Evolutionary conservation across 1,139 yeast genomes (phyloP).

Genomic region (Candida albicans): DNA sequence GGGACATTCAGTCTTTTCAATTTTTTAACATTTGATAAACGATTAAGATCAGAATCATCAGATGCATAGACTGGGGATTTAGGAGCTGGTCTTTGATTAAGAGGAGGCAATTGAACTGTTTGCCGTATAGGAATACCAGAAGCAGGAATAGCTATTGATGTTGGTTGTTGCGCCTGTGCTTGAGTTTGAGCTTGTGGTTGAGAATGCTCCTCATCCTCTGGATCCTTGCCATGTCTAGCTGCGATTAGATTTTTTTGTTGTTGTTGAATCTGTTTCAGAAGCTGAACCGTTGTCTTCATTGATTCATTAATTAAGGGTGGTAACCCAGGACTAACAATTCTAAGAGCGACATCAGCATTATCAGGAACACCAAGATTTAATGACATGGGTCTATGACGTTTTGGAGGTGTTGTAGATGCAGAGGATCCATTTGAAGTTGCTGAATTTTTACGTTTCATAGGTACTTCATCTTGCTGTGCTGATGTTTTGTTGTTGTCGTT

Average conservation of each 20-base stretch:
- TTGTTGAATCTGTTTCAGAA: conserved; percentile 47
- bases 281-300: conserved; percentile 47
- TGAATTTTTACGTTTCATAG: background rate
- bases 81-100: background rate
- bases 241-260: conserved; percentile 52
- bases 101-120: conserved; percentile 2
- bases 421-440: conserved; percentile 1
- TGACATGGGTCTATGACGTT: conserved; percentile 27
- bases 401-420: conserved; percentile 3
- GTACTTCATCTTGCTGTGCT: background rate
- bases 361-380: conserved; percentile 11
- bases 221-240: conserved; percentile 24
- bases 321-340: conserved; percentile 50
- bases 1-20: conserved; percentile 48
- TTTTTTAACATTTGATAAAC: conserved; percentile 18
- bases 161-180: conserved; percentile 4
- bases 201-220: conserved; percentile 8
- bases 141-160: background rate
- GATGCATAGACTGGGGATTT: conserved; percentile 14
- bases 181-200: conserved; percentile 4
- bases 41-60: conserved; percentile 13
- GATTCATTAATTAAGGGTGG: conserved; percentile 47
- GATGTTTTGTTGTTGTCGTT: background rate
- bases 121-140: conserved; percentile 1
- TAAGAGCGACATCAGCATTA: conserved; percentile 31